Evolutionary conservation across 1,284 basidiomycete species (phyloP), one percentile per base, ranked within the genome.

Genomic region (Rhodotorula sp.): DNA sequence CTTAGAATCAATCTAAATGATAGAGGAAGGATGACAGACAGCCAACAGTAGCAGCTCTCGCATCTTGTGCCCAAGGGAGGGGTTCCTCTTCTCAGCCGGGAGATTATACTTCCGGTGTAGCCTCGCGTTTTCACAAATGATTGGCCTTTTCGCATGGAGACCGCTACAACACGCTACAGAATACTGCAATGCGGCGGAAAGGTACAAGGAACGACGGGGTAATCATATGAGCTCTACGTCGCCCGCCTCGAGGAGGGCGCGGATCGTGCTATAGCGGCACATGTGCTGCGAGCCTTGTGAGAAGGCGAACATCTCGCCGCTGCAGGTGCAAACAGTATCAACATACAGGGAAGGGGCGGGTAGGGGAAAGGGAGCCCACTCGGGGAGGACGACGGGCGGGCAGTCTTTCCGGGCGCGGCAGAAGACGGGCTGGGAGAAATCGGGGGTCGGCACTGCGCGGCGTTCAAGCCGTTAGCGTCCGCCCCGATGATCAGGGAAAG

Each of bases 241-340:
- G 48, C 62, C 72, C 41, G 57, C 37, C 22, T 61, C 72, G n/a
- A 73, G 65, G 25, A 73, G 37, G 2, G 65, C 62, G 17, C 72
- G 56, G n/a, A 73, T 56, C 7, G 70, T 74, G 66, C 73, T 75
- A 59, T 76, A 76, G 8, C 74, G 69, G n/a, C 69, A 70, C 74
- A 76, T 76, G 56, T 76, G 74, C 58, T 76, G 74, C 32, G 72
- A 67, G 21, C 72, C 74, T 17, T 61, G 22, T 19, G 61, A 29
- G 34, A 76, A 67, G 4, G 46, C 44, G 34, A 76, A 62, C 17
- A 70, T 19, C 46, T 66, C 67, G 17, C 74, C 74, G 54, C 74
- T 75, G 66, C 29, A 12, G 5, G 32, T 27, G 0, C 17, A n/a
- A 37, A 29, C 7, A 3, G n/a, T 67, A n/a, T 61, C 46, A 19